Percentiles rank a stretch among this genome's conserved stretches.
These are phyloP conservation scores for Carex littledalei DNA, from an alignment of 176 grass and related monocot genomes.

Conservation along the genomic window DNA sequence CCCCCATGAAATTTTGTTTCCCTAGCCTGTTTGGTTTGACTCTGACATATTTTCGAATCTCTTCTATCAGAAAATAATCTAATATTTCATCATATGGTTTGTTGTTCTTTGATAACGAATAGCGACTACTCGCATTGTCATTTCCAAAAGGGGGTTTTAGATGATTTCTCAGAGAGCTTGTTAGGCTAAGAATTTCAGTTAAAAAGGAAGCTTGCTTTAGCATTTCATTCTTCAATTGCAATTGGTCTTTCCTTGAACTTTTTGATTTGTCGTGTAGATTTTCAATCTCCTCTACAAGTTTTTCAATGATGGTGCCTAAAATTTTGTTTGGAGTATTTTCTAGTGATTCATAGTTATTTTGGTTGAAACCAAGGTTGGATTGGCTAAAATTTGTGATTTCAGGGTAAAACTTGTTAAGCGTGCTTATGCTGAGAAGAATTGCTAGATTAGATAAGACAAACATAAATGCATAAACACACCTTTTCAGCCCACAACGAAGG, in stretches of 20 bases:
- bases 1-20: conserved; percentile 43
- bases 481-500: conserved; percentile 5
- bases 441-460: conserved; percentile 24
- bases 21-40: conserved; percentile 39
- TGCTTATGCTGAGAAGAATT: conserved; percentile 22
- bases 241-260: not conserved
- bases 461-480: conserved; percentile 23
- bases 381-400: conserved; percentile 18
- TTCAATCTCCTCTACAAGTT: conserved; percentile 25
- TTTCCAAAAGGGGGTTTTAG: not conserved
- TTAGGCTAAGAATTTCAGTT: conserved; percentile 24
- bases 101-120: conserved; percentile 18
- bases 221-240: conserved; percentile 23
- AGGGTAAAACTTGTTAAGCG: conserved; percentile 27
- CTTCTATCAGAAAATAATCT: conserved; percentile 41
- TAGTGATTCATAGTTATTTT: not conserved
- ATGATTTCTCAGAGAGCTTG: conserved; percentile 1
- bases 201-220: conserved; percentile 20
- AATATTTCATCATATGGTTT: conserved; percentile 21
- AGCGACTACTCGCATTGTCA: not conserved
- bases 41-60: conserved; percentile 36
- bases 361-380: not conserved
- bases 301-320: conserved; percentile 11
- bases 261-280: not conserved
- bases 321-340: not conserved